Evolutionary conservation across 1,284 basidiomycete species (phyloP), one percentile per base, ranked within the genome.

Genomic region (Microstroma glucosiphilum): DNA sequence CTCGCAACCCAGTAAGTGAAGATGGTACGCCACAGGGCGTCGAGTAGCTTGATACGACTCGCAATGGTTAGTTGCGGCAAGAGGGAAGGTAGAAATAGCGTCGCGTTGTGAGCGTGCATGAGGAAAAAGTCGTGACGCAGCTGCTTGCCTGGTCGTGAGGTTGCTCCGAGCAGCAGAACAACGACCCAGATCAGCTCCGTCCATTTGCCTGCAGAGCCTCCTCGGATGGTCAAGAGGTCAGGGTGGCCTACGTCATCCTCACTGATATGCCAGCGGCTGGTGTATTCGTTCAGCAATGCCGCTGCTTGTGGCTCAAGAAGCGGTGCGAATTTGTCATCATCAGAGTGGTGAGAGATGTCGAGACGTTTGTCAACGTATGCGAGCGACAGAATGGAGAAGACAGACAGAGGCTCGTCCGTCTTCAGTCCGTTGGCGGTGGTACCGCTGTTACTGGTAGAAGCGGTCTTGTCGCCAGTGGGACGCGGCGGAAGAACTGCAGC

Each of bases 151-250:
- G 59, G 59, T 15, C 21, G 37, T 9, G 37, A 23, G n/a, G 59
- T 60, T 9, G 59, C 59, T 30, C 59, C 59, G 13, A 60, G 12
- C 6, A 60, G 51, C 12, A 60, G 37, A 21, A 41, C 51, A 23
- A 42, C 30, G 40, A 60, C 11, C 59, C 59, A 60, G 2, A 40
- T 23, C 2, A 60, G 53, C 54, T 60, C 59, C 13, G 25, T 17
- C 19, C 37, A 54, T 13, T 54, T 54, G 13, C 26, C 73, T 78
- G 90, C 86, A 25, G 26, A 56, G 54, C 54, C 54, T 12, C 54
- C 54, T 30, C 26, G 21, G 15, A 25, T 17, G 2, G 54, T 40
- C 9, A 56, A 15, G 25, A 15, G 25, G 54, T 30, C 25, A n/a
- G 54, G 54, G 8, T 30, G 26, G 17, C 2, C 54, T 6, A 15